Conservation (phyloP, 176 grass and related monocot species). For the Carex pumila region DNA sequence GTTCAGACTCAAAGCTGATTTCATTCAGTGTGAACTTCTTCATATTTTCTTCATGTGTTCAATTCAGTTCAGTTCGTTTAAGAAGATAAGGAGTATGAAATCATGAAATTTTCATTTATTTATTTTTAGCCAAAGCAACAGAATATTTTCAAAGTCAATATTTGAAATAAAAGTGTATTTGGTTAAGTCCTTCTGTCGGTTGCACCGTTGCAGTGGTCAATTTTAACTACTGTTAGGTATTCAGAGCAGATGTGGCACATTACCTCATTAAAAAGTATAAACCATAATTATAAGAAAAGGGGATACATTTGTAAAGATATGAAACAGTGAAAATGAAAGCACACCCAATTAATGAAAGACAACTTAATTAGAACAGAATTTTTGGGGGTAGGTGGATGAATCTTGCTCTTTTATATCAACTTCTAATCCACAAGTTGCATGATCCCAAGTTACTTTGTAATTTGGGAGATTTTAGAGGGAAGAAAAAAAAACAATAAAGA, state of each 20-base stretch:
- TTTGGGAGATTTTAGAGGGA: not conserved
- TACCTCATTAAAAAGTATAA: slow-evolving; percentile 7
- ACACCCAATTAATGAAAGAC: slow-evolving; percentile 1
- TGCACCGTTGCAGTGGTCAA: slow-evolving; percentile 8
- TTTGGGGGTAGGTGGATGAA: not conserved
- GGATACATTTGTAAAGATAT: slow-evolving; percentile 6
- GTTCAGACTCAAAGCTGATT: not conserved
- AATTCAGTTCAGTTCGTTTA: not conserved
- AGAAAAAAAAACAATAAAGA: not conserved
- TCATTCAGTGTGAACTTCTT: not conserved
- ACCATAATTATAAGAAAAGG: slow-evolving; percentile 1
- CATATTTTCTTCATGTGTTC: not conserved
- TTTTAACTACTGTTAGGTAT: not conserved
- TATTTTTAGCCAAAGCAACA: not conserved
- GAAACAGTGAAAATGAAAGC: slow-evolving; percentile 6
- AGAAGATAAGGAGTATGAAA: not conserved
- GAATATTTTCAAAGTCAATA: not conserved
- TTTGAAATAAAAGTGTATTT: not conserved
- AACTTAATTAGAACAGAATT: not conserved
- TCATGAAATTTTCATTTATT: not conserved
- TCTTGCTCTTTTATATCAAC: not conserved
- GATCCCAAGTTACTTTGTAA: not conserved
- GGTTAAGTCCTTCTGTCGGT: not conserved
- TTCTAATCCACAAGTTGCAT: not conserved
- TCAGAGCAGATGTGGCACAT: slow-evolving; percentile 13